Evolutionary conservation across 2,329 filamentous ascomycete genomes (phyloP).

Genomic region (Parastagonospora avenae): DNA sequence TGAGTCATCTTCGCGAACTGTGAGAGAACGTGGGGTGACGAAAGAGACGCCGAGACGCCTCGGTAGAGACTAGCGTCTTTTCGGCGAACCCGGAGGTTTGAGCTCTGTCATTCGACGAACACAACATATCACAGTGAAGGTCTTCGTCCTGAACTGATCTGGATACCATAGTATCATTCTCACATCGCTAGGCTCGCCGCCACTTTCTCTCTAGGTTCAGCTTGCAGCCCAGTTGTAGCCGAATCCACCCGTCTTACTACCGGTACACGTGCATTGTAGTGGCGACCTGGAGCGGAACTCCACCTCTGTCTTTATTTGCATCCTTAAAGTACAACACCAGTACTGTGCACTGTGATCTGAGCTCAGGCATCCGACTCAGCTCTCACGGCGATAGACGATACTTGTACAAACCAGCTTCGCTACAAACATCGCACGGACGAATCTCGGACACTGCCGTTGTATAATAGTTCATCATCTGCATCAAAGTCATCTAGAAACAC

Average conservation of each 20-base stretch:
- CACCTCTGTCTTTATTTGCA: not conserved
- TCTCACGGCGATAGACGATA: not conserved
- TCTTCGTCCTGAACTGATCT: not conserved
- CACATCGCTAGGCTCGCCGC: too few species aligned
- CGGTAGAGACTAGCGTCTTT: slow-evolving; percentile 18
- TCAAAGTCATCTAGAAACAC: not conserved
- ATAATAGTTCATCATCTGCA: not conserved
- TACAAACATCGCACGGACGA: slow-evolving; percentile 2
- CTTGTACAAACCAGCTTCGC: not conserved
- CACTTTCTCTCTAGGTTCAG: too few species aligned
- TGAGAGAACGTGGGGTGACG: slow-evolving; percentile 12
- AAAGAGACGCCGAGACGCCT: slow-evolving; percentile 5
- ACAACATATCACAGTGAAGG: not conserved
- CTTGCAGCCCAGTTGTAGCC: too few species aligned
- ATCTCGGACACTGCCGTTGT: not conserved
- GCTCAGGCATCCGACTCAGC: too few species aligned
- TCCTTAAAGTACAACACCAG: not conserved
- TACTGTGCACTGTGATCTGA: too few species aligned
- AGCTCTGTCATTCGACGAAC: slow-evolving; percentile 10
- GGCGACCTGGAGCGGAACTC: not conserved
- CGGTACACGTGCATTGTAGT: too few species aligned
- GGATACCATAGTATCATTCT: too few species aligned
- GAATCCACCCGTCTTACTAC: too few species aligned
- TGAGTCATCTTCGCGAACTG: slow-evolving; percentile 13
- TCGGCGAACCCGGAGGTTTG: slow-evolving; percentile 24